Evolutionary conservation across 352 stramenopile species (phyloP).

Genomic region (Globisporangium okanoganense): DNA sequence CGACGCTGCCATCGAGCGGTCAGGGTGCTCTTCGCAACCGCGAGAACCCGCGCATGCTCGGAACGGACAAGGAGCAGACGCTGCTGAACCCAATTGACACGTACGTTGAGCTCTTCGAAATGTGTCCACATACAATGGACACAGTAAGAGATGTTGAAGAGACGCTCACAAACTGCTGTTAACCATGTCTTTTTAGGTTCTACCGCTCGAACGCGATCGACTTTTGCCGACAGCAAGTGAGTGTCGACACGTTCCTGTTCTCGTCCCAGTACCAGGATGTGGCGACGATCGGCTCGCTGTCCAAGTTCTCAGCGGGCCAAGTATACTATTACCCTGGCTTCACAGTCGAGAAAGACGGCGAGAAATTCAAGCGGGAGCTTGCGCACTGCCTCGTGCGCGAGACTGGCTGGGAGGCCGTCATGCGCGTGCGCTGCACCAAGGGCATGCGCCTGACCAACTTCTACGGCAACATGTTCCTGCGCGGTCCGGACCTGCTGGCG

Average conservation of each 20-base stretch:
- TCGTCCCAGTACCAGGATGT: constrained; percentile 96
- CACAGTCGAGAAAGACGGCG: constrained; percentile 85
- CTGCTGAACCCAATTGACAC: constrained; percentile 87
- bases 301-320: constrained; percentile 95
- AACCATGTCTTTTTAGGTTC: too few relatives aligned
- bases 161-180: too few relatives aligned
- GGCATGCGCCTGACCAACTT: constrained; percentile 98
- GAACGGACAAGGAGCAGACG: constrained; percentile 88
- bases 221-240: constrained; percentile 98
- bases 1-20: constrained; percentile 70
- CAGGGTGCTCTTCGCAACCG: constrained; percentile 80
- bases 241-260: constrained; percentile 99
- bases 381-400: constrained; percentile 89
- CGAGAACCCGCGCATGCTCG: constrained; percentile 76
- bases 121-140: neutral
- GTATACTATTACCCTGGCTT: constrained; percentile 98
- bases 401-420: constrained; percentile 95
- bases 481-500: constrained; percentile 95
- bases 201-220: constrained; percentile 93
- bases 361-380: constrained; percentile 94
- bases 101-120: constrained; percentile 21
- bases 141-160: neutral
- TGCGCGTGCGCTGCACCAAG: constrained; percentile 96
- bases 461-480: constrained; percentile 98
- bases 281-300: constrained; percentile 91